Percentiles rank a stretch among this genome's conserved stretches.
Evolutionary conservation across 2,329 filamentous ascomycete species (phyloP).

Genomic region (Tolypocladium sp.): DNA sequence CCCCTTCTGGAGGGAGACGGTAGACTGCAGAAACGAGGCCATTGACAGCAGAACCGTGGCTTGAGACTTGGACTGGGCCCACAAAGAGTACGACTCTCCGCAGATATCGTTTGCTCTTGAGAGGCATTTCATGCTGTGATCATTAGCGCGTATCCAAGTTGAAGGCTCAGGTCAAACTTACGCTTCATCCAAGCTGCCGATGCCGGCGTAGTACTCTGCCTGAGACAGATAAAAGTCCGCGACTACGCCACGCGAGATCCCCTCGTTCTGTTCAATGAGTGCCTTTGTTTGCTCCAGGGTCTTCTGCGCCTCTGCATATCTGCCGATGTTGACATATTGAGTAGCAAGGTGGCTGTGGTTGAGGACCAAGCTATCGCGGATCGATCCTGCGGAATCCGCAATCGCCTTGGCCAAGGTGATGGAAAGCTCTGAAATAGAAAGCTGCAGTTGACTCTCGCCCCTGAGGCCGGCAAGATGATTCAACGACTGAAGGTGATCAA

Average conservation of each 20-base stretch:
- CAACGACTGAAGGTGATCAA: conserved; percentile 40
- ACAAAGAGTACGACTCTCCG: conserved; percentile 16
- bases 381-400: conserved; percentile 16
- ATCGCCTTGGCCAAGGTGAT: conserved; percentile 28
- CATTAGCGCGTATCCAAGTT: neutral
- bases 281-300: conserved; percentile 49
- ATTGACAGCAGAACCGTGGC: conserved; percentile 20
- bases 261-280: conserved; percentile 29
- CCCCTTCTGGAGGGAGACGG: conserved; percentile 54
- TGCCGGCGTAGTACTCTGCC: conserved; percentile 63
- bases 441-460: conserved; percentile 37
- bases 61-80: conserved; percentile 24
- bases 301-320: conserved; percentile 38
- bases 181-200: conserved; percentile 57
- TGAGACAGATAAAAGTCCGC: conserved; percentile 58
- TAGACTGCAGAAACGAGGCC: conserved; percentile 49
- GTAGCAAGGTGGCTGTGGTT: conserved; percentile 39
- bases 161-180: conserved; percentile 15
- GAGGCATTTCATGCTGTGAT: conserved; percentile 18
- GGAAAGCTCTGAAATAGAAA: conserved; percentile 37
- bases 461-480: conserved; percentile 42
- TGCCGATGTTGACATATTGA: conserved; percentile 45
- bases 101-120: conserved; percentile 29
- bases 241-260: conserved; percentile 27
- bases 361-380: conserved; percentile 30